phyloP scores from a whole-genome alignment of 2,329 filamentous ascomycete species.

The Monascus ruber region DNA sequence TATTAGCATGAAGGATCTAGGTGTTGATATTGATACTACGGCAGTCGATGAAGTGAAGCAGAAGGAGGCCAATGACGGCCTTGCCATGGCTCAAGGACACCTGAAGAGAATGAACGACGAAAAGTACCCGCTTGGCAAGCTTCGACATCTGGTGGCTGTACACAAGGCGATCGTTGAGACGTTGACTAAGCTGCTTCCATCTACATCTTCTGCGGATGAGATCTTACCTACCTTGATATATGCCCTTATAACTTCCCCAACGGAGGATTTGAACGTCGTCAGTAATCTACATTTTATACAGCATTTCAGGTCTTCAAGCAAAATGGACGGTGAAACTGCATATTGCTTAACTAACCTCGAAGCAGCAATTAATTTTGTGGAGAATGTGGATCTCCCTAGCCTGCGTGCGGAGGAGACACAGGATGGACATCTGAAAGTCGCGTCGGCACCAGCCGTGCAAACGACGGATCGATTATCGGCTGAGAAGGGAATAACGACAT shows the following conservation, averaged over 20 bases:
- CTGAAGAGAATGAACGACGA: conserved; percentile 75
- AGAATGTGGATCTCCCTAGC: conserved; percentile 88
- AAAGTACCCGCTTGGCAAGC: conserved; percentile 79
- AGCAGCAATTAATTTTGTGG: conserved; percentile 84
- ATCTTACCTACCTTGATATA: conserved; percentile 96
- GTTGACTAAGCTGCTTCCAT: conserved; percentile 51
- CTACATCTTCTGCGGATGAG: conserved; percentile 85
- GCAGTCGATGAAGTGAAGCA: conserved; percentile 47
- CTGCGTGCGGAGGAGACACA: conserved; percentile 68
- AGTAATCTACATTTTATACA: conserved; percentile 96
- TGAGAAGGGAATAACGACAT: conserved; percentile 13
- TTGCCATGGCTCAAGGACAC: conserved; percentile 60
- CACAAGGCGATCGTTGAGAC: conserved; percentile 95
- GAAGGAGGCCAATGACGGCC: conserved; percentile 59
- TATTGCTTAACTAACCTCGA: conserved; percentile 96
- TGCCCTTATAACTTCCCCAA: conserved; percentile 79
- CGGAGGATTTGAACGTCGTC: conserved; percentile 75
- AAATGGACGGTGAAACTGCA: conserved; percentile 84
- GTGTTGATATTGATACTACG: conserved; percentile 54
- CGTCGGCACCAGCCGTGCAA: conserved; percentile 13
- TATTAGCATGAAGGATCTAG: conserved; percentile 75
- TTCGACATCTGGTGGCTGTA: conserved; percentile 74
- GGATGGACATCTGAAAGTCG: conserved; percentile 52
- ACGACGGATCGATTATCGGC: conserved; percentile 14
- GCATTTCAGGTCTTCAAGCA: conserved; percentile 71